phyloP scores from a whole-genome alignment of 164 flowering plant species.

The Stephania japonica region DNA sequence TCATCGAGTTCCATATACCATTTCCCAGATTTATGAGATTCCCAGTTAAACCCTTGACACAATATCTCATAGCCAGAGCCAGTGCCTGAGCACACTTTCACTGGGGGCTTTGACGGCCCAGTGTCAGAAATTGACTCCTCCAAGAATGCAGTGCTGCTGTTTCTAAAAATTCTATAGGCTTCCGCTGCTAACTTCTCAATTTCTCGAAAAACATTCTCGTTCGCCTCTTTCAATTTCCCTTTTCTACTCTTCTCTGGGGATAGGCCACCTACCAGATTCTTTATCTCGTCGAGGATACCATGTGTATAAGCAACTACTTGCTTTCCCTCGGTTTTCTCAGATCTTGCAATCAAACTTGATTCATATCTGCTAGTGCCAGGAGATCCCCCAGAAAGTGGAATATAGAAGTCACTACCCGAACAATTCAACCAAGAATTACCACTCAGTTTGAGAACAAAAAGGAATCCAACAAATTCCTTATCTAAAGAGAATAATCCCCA shows the following conservation, averaged over 20 bases:
- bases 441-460: constrained; percentile 79
- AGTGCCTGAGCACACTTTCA: constrained; percentile 58
- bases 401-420: constrained; percentile 66
- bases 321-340: constrained; percentile 23
- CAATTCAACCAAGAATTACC: constrained; percentile 68
- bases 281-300: constrained; percentile 71
- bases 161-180: constrained; percentile 92
- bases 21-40: constrained; percentile 88
- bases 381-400: constrained; percentile 48
- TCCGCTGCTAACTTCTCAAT: constrained; percentile 98
- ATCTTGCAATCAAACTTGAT: constrained; percentile 11
- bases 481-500: constrained; percentile 56
- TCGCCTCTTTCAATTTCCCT: constrained; percentile 53
- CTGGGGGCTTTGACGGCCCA: constrained; percentile 34
- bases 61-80: constrained; percentile 91
- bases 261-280: constrained; percentile 68
- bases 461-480: constrained; percentile 47
- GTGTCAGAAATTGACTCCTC: constrained; percentile 41
- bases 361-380: constrained; percentile 11
- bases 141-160: constrained; percentile 42
- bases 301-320: constrained; percentile 43
- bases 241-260: constrained; percentile 53
- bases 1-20: constrained; percentile 82
- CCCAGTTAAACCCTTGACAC: constrained; percentile 99
- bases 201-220: constrained; percentile 80